These are phyloP conservation scores for Colletotrichum noveboracense DNA, from an alignment of 2,329 filamentous ascomycete genomes.

Conservation along the genomic window DNA sequence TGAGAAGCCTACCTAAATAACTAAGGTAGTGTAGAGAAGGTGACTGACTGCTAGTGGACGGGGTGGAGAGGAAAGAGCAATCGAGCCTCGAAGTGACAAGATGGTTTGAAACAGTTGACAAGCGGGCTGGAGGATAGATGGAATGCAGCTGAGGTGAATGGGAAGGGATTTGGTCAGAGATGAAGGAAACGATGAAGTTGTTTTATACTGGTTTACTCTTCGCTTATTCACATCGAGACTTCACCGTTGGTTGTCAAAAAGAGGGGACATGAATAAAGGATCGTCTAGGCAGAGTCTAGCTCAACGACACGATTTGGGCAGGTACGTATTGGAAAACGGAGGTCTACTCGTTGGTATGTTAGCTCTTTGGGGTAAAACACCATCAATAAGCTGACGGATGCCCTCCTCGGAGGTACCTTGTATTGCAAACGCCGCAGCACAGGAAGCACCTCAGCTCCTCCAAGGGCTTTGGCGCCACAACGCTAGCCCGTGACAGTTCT, in stretches of 20 bases:
- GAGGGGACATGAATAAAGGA: background rate
- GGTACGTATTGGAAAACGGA: background rate
- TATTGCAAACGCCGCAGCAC: background rate
- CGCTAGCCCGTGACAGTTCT: background rate
- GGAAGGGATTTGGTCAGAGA: background rate
- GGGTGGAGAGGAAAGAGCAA: background rate
- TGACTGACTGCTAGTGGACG: background rate
- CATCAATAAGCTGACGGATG: background rate
- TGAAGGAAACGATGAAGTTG: background rate
- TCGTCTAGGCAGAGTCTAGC: background rate
- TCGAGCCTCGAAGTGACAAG: background rate
- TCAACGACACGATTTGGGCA: background rate
- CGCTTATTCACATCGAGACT: background rate
- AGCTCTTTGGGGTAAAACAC: background rate
- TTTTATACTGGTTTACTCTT: conserved; percentile 5
- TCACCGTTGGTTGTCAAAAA: background rate
- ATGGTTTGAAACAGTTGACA: background rate
- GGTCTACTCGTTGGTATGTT: background rate
- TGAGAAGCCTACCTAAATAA: background rate
- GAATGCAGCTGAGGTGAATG: background rate
- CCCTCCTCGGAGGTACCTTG: background rate
- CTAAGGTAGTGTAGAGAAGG: background rate
- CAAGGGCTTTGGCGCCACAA: background rate
- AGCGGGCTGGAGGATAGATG: background rate
- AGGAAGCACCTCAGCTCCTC: background rate